Evolutionary conservation across 805 yeast genomes (phyloP), one percentile per base, ranked within the genome.

Genomic region (Pichia occidentalis): DNA sequence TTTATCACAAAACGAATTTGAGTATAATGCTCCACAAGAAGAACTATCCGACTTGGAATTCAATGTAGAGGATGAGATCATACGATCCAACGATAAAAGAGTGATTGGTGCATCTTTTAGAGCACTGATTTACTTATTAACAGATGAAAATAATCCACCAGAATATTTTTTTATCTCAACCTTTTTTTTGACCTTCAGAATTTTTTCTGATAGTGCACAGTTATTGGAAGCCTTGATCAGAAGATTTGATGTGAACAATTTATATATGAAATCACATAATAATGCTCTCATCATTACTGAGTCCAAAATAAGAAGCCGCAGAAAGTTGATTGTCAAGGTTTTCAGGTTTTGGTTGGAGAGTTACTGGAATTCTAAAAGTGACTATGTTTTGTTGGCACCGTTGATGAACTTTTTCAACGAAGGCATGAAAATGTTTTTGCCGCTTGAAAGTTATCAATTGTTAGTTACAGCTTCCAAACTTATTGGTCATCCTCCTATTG

Each of bases 301-400:
- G 41, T 63, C 71, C 14, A 62, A 69, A 46, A 46, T 75, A 27
- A 76, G 72, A 50, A 77, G 70, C 45, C 70, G 92, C 55, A 65
- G 90, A 52, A 74, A 76, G 44, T 60, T 81, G 32, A 77, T 86
- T 27, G 75, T 80, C 47, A 75, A 73, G 46, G 68, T 81, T 56
- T 74, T 87, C 53, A 83, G 77, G 55, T 64, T 75, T 24, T 90
- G 98, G 98, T 62, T 90, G 57, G 95, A 86, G 57, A 80, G 92
- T 36, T 87, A 82, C 55, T 90, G 96, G 96, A 75, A 78, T 45
- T 74, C 72, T 33, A 67, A 70, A 29, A 38, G 59, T 5, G 95
- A 87, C 56, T 73, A 71, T 44, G 60, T 58, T 19, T 63, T 79
- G 27, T 61, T 87, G 32, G 75, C 92, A 10, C 80, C 85, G 0